Base-by-base conservation (phyloP, 768 basidiomycete genomes). In the Leccinum olivaceopallidum region DNA sequence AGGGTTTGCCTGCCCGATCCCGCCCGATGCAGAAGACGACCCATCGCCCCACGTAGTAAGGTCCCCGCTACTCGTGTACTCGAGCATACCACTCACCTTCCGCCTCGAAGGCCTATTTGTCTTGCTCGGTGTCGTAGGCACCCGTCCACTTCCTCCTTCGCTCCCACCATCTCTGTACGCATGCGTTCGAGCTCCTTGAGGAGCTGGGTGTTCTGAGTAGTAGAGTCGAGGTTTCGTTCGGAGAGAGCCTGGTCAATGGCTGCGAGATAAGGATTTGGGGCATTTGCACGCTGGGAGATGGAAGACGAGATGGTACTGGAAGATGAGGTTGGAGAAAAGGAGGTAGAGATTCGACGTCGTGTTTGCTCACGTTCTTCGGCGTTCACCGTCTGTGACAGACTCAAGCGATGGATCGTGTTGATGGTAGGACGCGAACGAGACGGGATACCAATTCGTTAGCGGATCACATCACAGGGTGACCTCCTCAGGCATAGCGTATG, bases 301-400 rank as follows among this genome's bases (percentile, higher is more conserved):
- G 6, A 85, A 76, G 59, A 85, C 73, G 6, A 80, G 73, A 54
- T 60, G 10, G 70, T 30, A 44, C 78, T 68, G 6, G 71, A 62
- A 32, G 67, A 56, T 1, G 75, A 64, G 10, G 69, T 62, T 32
- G 67, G 65, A 13, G 71, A 52, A 48, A 76, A 63, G 13, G 73
- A 60, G 2, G 71, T 60, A 5, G 69, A 68, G 78, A 72, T 28
- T 28, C 28, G 28, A 6, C 28, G 28, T 28, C 28, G 28, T 28
- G 28, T 28, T 28, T 28, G 28, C 28, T 28, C 28, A 28, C 28
- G 28, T 28, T 28, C 28, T 28, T 28, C 28, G 28, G 28, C 28
- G 7, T 28, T 28, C 28, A 8, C 28, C 28, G 5, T 28, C 28
- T 28, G 28, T 28, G 28, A 28, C 28, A 28, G 28, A 28, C 28